phyloP scores from a whole-genome alignment of 495 filamentous ascomycete genomes.

The Annulohypoxylon moriforme region DNA sequence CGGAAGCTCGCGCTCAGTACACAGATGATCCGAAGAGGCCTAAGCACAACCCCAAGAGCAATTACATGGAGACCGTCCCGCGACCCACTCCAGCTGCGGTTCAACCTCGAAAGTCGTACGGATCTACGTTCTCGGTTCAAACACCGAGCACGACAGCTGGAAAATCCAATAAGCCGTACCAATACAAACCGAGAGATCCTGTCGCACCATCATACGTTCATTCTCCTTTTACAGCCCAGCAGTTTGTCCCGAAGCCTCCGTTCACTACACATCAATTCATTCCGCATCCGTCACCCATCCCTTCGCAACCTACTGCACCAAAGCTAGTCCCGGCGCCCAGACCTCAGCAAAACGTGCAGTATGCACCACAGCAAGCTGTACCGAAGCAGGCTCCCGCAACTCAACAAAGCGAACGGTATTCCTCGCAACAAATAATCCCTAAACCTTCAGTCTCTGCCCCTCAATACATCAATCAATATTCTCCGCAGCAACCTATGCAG shows the following conservation, averaged over 20 bases:
- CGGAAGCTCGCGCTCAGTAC: slow-evolving; percentile 92
- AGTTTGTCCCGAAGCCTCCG: slow-evolving; percentile 50
- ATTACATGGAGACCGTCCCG: slow-evolving; percentile 71
- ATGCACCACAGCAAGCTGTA: slow-evolving; percentile 21
- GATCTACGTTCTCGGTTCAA: slow-evolving; percentile 47
- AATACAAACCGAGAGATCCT: slow-evolving; percentile 64
- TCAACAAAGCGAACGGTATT: slow-evolving; percentile 22
- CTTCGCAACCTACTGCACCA: slow-evolving; percentile 23
- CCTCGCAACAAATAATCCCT: neutral
- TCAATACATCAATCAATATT: slow-evolving; percentile 1
- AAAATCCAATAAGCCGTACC: slow-evolving; percentile 61
- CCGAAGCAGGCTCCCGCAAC: slow-evolving; percentile 30
- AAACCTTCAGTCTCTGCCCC: slow-evolving; percentile 1
- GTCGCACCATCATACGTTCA: slow-evolving; percentile 47
- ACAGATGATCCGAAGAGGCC: slow-evolving; percentile 78
- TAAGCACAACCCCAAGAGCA: slow-evolving; percentile 66
- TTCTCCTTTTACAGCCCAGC: slow-evolving; percentile 54
- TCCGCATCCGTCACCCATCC: slow-evolving; percentile 29
- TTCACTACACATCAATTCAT: slow-evolving; percentile 41
- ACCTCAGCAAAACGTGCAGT: slow-evolving; percentile 14
- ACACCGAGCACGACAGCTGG: slow-evolving; percentile 34
- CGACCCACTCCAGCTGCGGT: slow-evolving; percentile 56
- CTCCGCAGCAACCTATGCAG: slow-evolving; percentile 27
- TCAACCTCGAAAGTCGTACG: slow-evolving; percentile 48
- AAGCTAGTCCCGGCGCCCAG: slow-evolving; percentile 1